Conservation (phyloP, 2,329 filamentous ascomycete genomes). For the Blastomyces gilchristii region DNA sequence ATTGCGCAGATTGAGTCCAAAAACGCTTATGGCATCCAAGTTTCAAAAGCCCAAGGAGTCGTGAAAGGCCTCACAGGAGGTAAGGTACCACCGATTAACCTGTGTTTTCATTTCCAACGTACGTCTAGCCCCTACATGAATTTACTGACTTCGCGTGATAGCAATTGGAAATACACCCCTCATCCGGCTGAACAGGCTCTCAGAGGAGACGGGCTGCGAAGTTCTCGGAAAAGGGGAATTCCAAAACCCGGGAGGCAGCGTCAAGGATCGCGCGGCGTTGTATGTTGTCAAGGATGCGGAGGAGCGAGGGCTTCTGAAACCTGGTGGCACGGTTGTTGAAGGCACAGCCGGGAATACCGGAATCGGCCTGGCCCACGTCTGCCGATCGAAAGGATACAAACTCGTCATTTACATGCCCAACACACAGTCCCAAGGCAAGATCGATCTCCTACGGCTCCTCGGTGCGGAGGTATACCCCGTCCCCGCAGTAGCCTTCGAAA, state of each 20-base stretch:
- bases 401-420: conserved; percentile 99
- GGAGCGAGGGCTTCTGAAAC: conserved; percentile 66
- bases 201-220: conserved; percentile 83
- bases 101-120: background rate
- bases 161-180: conserved; percentile 96
- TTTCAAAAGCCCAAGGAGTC: conserved; percentile 70
- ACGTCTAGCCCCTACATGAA: background rate
- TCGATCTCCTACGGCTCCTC: conserved; percentile 80
- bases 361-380: conserved; percentile 94
- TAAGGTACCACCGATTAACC: conserved; percentile 32
- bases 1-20: conserved; percentile 39
- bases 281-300: conserved; percentile 93
- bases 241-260: conserved; percentile 91
- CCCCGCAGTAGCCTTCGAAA: conserved; percentile 88
- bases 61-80: conserved; percentile 72
- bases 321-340: conserved; percentile 91
- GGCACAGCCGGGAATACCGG: conserved; percentile 97
- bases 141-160: conserved; percentile 28
- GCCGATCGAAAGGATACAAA: conserved; percentile 80
- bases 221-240: conserved; percentile 96
- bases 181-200: conserved; percentile 79
- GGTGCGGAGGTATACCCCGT: conserved; percentile 95
- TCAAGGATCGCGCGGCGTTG: conserved; percentile 92
- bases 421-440: conserved; percentile 95
- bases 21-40: conserved; percentile 54